Conservation (phyloP, 225 moss, liverwort and hornwort species). For the Thuidium tamariscinum region DNA sequence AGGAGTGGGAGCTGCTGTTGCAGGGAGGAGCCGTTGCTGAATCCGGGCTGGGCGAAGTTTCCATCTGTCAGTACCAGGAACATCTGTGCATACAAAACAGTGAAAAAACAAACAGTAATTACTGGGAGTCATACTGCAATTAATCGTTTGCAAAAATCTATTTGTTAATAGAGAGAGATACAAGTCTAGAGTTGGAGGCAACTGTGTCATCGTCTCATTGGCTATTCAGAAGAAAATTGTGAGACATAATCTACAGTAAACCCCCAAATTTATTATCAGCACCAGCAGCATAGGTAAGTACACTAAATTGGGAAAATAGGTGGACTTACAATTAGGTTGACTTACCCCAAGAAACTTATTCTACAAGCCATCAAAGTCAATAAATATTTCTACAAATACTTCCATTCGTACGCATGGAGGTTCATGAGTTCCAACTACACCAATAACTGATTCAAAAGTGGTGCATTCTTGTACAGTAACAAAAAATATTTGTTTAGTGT, state of each 20-base stretch:
- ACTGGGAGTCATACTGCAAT: background rate
- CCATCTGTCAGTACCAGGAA: conserved; percentile 33
- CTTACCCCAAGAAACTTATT: no score
- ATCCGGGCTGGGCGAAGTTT: conserved; percentile 12
- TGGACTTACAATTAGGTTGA: no score
- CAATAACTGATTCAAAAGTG: no score
- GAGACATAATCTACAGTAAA: background rate
- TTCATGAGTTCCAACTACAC: no score
- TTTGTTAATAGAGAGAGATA: background rate
- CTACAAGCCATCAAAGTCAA: no score
- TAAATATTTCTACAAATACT: no score
- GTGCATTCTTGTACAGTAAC: no score
- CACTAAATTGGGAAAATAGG: no score
- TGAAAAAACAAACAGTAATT: background rate
- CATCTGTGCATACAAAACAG: conserved; percentile 6
- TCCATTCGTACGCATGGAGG: no score
- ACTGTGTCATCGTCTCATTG: background rate
- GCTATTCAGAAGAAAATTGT: background rate
- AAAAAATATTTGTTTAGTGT: no score
- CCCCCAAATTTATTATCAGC: background rate
- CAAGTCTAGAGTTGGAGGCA: background rate
- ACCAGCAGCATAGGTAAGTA: no score
- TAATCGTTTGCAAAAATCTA: background rate
- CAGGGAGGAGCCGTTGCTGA: background rate
- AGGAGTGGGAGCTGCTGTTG: background rate